Percentiles rank a stretch among this genome's conserved stretches.
phyloP scores from a whole-genome alignment of 176 grass and related monocot genomes.

The Oryza glaberrima region DNA sequence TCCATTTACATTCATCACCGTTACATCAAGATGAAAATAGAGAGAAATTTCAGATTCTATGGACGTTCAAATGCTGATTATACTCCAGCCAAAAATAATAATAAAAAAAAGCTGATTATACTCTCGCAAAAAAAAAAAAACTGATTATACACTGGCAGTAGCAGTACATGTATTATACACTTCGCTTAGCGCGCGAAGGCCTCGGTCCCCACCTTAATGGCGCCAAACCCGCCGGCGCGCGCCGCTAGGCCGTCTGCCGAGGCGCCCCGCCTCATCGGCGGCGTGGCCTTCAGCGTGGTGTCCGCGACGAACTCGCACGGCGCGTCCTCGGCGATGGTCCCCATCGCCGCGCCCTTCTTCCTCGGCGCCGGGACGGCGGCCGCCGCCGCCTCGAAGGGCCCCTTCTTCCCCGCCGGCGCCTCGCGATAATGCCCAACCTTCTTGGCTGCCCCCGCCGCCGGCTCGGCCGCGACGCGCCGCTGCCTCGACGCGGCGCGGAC shows the following conservation, averaged over 20 bases:
- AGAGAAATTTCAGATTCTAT: neutral
- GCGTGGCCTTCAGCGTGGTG: neutral
- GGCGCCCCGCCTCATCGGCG: conserved; percentile 20
- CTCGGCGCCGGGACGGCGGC: neutral
- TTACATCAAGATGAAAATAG: neutral
- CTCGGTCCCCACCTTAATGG: neutral
- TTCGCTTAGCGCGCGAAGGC: neutral
- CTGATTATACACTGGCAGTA: too few relatives aligned
- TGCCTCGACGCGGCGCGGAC: conserved; percentile 47
- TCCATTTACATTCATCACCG: neutral
- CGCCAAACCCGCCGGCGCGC: conserved; percentile 22
- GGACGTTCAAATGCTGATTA: neutral
- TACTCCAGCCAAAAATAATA: too few relatives aligned
- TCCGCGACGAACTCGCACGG: conserved; percentile 49
- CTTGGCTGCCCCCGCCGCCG: neutral
- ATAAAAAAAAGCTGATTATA: neutral
- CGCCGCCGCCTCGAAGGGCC: neutral
- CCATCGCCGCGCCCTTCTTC: conserved; percentile 36
- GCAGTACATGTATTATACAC: neutral
- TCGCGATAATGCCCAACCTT: neutral
- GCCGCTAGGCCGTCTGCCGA: neutral
- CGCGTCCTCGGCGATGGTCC: conserved; percentile 53
- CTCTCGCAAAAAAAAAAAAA: too few relatives aligned
- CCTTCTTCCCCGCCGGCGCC: neutral
- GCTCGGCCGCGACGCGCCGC: conserved; percentile 42